These are phyloP conservation scores for Elaeis guineensis DNA, from an alignment of 176 grass and related monocot genomes.

Conservation along the genomic window DNA sequence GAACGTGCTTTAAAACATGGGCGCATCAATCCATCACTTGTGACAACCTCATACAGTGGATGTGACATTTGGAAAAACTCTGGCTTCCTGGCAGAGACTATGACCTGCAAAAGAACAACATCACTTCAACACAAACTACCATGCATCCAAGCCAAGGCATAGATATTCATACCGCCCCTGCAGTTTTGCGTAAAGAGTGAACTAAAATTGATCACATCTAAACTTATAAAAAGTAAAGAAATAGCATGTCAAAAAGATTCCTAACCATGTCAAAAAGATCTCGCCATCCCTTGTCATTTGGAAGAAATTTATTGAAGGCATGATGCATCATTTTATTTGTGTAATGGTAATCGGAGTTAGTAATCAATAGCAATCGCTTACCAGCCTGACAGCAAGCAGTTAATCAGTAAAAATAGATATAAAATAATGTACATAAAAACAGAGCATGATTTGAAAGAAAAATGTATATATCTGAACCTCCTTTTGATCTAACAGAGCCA, in stretches of 20 bases:
- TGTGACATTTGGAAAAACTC: slow-evolving; percentile 89
- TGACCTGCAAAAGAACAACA: slow-evolving; percentile 55
- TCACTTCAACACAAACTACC: neutral
- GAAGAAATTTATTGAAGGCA: slow-evolving; percentile 94
- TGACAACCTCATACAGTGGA: slow-evolving; percentile 86
- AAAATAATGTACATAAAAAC: slow-evolving; percentile 4
- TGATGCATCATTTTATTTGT: slow-evolving; percentile 99
- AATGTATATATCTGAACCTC: slow-evolving; percentile 44
- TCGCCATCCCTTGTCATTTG: slow-evolving; percentile 93
- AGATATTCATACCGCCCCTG: neutral
- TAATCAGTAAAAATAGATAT: slow-evolving; percentile 4
- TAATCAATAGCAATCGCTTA: slow-evolving; percentile 85
- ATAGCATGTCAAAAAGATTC: neutral
- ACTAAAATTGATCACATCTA: too few species aligned
- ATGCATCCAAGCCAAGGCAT: neutral
- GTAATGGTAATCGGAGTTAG: slow-evolving; percentile 95
- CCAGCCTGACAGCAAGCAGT: slow-evolving; percentile 54
- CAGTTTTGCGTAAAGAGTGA: too few species aligned
- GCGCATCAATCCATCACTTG: slow-evolving; percentile 78
- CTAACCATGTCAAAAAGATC: slow-evolving; percentile 97
- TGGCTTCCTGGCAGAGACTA: slow-evolving; percentile 89
- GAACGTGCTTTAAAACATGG: slow-evolving; percentile 86
- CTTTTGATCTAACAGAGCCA: slow-evolving; percentile 98
- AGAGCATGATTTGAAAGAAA: neutral
- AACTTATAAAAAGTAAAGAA: too few species aligned